Evolutionary conservation across 257 asterid genomes (phyloP).

Genomic region (Coffea eugenioides): DNA sequence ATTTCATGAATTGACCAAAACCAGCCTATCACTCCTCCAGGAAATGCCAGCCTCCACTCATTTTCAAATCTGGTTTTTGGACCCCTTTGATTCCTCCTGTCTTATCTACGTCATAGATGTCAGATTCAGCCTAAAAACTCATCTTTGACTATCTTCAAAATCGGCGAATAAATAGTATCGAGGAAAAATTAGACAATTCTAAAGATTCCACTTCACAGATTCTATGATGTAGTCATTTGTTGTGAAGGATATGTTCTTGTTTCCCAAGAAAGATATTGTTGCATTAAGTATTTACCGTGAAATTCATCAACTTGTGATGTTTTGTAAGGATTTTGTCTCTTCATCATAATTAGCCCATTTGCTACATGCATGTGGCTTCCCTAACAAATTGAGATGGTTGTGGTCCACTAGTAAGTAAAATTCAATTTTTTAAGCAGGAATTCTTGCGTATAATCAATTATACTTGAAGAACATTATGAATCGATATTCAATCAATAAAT

Average conservation of each 20-base stretch:
- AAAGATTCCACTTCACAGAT: neutral
- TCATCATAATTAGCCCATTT: neutral
- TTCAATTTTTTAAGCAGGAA: neutral
- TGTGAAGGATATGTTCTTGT: neutral
- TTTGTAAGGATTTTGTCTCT: neutral
- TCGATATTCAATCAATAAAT: too few species aligned
- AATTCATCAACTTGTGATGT: neutral
- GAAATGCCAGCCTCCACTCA: neutral
- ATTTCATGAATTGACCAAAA: neutral
- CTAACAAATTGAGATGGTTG: neutral
- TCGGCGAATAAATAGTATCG: neutral
- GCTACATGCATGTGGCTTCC: neutral
- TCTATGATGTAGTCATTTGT: neutral
- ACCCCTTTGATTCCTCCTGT: neutral
- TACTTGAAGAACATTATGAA: too few species aligned
- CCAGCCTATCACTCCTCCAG: neutral
- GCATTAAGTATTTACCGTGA: neutral
- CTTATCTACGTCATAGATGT: neutral
- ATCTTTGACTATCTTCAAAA: neutral
- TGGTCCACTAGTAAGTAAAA: neutral
- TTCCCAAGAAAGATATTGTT: neutral
- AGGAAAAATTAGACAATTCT: neutral
- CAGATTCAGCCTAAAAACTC: neutral
- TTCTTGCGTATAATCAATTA: too few species aligned
- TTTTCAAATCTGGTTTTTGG: neutral